phyloP scores from a whole-genome alignment of 495 filamentous ascomycete genomes.

The Hypomontagnella monticulosa region DNA sequence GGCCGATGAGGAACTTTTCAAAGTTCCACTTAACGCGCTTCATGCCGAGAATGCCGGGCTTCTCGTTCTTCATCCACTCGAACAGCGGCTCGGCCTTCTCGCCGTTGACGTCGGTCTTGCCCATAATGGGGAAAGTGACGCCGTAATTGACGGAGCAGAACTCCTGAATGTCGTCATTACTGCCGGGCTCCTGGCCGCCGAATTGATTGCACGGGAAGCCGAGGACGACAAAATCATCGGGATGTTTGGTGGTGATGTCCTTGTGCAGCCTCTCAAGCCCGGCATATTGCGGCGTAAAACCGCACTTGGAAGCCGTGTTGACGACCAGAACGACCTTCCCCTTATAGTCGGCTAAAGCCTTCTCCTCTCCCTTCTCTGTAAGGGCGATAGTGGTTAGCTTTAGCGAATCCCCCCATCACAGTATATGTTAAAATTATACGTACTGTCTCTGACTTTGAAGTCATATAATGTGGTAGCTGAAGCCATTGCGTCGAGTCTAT shows the following conservation, averaged over 20 bases:
- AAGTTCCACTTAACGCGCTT: conserved; percentile 97
- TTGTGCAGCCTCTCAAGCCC: conserved; percentile 93
- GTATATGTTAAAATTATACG: conserved; percentile 42
- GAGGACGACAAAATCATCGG: conserved; percentile 82
- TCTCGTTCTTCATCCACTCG: conserved; percentile 87
- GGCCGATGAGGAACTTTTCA: conserved; percentile 94
- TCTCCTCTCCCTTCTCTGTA: conserved; percentile 77
- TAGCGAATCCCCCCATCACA: not conserved
- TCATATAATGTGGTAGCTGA: conserved; percentile 91
- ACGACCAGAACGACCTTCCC: conserved; percentile 95
- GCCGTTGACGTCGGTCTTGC: conserved; percentile 94
- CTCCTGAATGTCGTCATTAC: conserved; percentile 86
- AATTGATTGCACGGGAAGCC: conserved; percentile 99
- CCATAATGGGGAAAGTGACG: conserved; percentile 89
- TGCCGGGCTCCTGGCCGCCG: conserved; percentile 85
- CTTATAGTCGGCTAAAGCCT: conserved; percentile 72
- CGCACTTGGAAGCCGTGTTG: conserved; percentile 99
- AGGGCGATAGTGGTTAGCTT: conserved; percentile 11
- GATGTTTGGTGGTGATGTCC: conserved; percentile 70
- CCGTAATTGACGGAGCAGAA: conserved; percentile 98
- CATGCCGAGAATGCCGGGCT: conserved; percentile 83
- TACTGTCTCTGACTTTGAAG: conserved; percentile 86
- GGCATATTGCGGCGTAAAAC: conserved; percentile 96
- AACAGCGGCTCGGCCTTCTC: conserved; percentile 80
- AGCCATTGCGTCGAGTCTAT: conserved; percentile 68